phyloP scores from a whole-genome alignment of 306 rosid species.

The Cicer pinnatifidum region DNA sequence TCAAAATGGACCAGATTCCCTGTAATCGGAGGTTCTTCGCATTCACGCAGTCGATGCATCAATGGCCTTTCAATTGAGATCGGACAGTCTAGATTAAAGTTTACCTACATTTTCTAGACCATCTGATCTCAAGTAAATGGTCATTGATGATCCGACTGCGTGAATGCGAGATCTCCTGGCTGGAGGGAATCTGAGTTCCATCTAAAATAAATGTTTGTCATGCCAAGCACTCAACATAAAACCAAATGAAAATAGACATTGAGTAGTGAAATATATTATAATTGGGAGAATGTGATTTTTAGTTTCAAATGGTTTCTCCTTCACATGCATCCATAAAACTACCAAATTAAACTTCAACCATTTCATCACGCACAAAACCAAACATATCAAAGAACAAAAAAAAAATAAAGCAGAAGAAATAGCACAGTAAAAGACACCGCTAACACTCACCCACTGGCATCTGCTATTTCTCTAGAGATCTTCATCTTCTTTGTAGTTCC shows the following conservation, averaged over 20 bases:
- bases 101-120: no score
- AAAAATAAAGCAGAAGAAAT: background rate
- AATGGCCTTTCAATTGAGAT: no score
- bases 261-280: background rate
- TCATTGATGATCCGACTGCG: no score
- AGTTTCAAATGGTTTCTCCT: background rate
- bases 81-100: no score
- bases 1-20: background rate
- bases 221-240: background rate
- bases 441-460: slow-evolving; percentile 59
- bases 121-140: no score
- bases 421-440: background rate
- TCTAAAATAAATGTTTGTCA: background rate
- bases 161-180: no score
- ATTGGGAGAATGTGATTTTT: slow-evolving; percentile 11
- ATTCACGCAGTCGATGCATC: no score
- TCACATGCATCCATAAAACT: background rate
- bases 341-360: slow-evolving; percentile 13
- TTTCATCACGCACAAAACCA: slow-evolving; percentile 16
- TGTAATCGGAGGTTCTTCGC: no score
- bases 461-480: slow-evolving; percentile 66
- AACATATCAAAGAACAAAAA: background rate
- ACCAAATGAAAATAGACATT: background rate
- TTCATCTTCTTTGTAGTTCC: slow-evolving; percentile 71
- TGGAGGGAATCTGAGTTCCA: no score